These are phyloP conservation scores for Penicillium cinerascens DNA, from an alignment of 495 filamentous ascomycete genomes.

Conservation along the genomic window DNA sequence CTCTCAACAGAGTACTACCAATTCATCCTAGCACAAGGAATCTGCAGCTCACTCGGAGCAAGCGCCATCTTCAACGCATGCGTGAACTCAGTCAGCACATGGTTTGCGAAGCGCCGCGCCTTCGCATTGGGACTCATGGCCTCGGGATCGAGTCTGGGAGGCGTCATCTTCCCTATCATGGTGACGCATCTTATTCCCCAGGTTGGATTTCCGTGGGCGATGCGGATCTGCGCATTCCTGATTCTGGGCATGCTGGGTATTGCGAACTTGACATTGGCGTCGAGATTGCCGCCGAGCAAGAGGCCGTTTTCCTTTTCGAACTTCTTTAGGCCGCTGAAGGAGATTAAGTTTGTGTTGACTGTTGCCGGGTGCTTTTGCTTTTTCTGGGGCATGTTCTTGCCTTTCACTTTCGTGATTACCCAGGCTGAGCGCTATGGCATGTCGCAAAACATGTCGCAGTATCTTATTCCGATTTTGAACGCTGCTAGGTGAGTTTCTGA, in stretches of 20 bases:
- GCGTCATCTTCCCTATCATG: constrained; percentile 60
- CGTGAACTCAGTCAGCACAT: constrained; percentile 57
- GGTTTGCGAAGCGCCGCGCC: constrained; percentile 64
- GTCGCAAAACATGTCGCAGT: constrained; percentile 52
- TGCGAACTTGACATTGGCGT: constrained; percentile 60
- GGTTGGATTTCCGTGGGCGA: constrained; percentile 71
- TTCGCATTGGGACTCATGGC: constrained; percentile 67
- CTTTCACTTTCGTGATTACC: constrained; percentile 67
- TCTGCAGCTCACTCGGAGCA: constrained; percentile 51
- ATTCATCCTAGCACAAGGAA: constrained; percentile 41
- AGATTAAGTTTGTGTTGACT: constrained; percentile 50
- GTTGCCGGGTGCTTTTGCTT: constrained; percentile 56
- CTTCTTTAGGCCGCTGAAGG: constrained; percentile 58
- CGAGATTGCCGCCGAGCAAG: constrained; percentile 57
- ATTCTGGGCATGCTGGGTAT: constrained; percentile 61
- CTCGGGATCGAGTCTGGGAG: constrained; percentile 59
- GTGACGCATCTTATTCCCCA: constrained; percentile 56
- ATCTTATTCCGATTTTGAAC: constrained; percentile 70
- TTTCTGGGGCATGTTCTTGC: constrained; percentile 70
- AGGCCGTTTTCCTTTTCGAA: constrained; percentile 51
- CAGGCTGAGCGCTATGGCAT: constrained; percentile 58
- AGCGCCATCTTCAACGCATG: constrained; percentile 60
- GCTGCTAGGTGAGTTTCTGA: constrained; percentile 50
- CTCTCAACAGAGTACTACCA: constrained; percentile 44
- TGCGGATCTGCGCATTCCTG: constrained; percentile 66